These are phyloP conservation scores for Acanthamoeba comandoni DNA, from an alignment of 208 protist species.

Conservation along the genomic window DNA sequence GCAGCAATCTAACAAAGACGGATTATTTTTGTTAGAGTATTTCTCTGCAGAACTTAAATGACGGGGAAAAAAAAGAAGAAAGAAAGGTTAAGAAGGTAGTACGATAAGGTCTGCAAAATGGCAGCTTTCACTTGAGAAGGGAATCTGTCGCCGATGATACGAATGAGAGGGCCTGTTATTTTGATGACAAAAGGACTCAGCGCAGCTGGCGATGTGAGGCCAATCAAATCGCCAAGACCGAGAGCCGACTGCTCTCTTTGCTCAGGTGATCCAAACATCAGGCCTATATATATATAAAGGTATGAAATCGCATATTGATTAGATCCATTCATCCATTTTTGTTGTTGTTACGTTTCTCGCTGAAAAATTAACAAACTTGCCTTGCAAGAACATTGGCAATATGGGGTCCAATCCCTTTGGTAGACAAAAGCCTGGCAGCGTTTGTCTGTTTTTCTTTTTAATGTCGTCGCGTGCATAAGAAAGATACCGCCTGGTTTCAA, in stretches of 20 bases:
- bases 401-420: constrained; percentile 88
- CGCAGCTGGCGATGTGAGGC: constrained; percentile 81
- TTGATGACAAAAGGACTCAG: constrained; percentile 89
- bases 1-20: constrained; percentile 71
- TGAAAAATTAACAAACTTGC: not conserved
- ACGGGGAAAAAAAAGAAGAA: constrained; percentile 39
- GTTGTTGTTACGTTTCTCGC: too few relatives aligned
- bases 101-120: constrained; percentile 86
- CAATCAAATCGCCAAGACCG: constrained; percentile 81
- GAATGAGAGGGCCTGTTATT: constrained; percentile 91
- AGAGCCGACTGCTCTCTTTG: constrained; percentile 66
- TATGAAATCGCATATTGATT: not conserved
- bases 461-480: constrained; percentile 61
- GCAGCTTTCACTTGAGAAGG: constrained; percentile 89
- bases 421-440: constrained; percentile 85
- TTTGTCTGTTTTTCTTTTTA: constrained; percentile 31
- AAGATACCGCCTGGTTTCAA: constrained; percentile 42
- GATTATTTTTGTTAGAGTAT: not conserved
- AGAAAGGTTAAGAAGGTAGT: not conserved
- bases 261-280: constrained; percentile 71
- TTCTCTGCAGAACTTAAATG: not conserved
- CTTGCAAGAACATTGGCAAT: constrained; percentile 88
- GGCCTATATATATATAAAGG: not conserved
- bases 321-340: constrained; percentile 21
- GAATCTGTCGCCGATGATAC: constrained; percentile 91